Percentiles rank a stretch among this genome's conserved stretches.
These are phyloP conservation scores for Chrysochromulina tobinii DNA, from an alignment of 78 protist genomes.

Conservation along the genomic window DNA sequence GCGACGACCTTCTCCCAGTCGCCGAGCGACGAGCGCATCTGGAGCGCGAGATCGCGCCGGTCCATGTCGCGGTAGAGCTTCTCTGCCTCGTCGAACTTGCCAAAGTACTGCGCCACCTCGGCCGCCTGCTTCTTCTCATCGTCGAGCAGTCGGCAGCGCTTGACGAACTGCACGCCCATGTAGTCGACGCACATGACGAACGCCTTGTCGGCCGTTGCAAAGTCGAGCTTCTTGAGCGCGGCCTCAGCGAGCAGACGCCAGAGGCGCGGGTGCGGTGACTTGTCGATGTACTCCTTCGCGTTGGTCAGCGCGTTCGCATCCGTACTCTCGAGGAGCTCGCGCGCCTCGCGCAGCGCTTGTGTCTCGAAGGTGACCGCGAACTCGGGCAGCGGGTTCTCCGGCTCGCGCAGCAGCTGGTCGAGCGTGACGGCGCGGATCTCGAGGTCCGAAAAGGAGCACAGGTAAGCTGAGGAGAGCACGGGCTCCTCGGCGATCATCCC, in stretches of 20 bases:
- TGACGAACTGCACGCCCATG: conserved; percentile 49
- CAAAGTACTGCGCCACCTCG: conserved; percentile 73
- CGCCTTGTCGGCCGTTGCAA: conserved; percentile 53
- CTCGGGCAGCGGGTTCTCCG: conserved; percentile 30
- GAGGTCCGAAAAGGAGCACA: conserved; percentile 71
- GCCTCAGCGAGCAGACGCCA: conserved; percentile 61
- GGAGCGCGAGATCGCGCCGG: conserved; percentile 76
- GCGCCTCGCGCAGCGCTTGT: not conserved
- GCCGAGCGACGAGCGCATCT: conserved; percentile 57
- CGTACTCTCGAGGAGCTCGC: conserved; percentile 6
- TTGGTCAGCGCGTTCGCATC: conserved; percentile 43
- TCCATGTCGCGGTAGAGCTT: conserved; percentile 68
- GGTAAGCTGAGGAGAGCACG: conserved; percentile 30
- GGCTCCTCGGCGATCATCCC: conserved; percentile 71
- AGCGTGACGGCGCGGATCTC: conserved; percentile 51
- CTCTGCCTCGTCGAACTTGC: conserved; percentile 72
- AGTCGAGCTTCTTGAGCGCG: conserved; percentile 60
- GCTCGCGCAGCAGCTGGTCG: conserved; percentile 67
- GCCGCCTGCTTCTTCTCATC: conserved; percentile 58
- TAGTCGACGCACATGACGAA: not conserved
- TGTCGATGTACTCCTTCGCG: conserved; percentile 60
- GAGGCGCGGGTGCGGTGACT: conserved; percentile 78
- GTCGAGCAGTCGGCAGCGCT: conserved; percentile 48
- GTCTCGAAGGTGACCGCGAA: not conserved
- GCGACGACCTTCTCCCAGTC: conserved; percentile 77